phyloP scores from a whole-genome alignment of 495 filamentous ascomycete species.

The Penicillium fimorum region DNA sequence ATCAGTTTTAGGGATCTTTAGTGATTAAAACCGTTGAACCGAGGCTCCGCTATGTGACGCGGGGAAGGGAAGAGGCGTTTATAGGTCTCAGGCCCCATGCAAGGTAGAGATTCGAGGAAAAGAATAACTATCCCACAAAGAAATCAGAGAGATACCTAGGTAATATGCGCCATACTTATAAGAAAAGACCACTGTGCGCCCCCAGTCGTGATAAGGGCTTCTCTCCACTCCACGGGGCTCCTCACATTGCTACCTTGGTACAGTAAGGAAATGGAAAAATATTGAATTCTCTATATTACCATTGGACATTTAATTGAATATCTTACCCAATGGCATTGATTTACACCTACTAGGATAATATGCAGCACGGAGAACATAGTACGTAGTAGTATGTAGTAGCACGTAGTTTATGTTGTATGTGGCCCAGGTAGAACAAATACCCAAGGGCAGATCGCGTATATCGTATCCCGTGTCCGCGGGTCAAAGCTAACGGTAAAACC shows the following conservation, averaged over 20 bases:
- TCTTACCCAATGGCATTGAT: background rate
- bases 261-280: background rate
- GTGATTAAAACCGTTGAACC: constrained; percentile 12
- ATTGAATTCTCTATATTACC: background rate
- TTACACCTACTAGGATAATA: background rate
- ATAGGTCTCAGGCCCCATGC: constrained; percentile 9
- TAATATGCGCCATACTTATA: background rate
- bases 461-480: background rate
- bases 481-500: background rate
- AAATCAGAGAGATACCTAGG: background rate
- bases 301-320: background rate
- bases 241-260: constrained; percentile 1
- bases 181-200: background rate
- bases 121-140: background rate
- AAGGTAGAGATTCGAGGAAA: background rate
- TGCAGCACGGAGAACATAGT: background rate
- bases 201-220: constrained; percentile 4
- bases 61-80: constrained; percentile 10
- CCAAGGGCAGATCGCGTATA: background rate
- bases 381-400: no score
- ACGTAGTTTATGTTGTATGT: no score
- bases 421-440: background rate
- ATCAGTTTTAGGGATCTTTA: background rate
- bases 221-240: constrained; percentile 3
- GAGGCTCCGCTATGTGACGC: constrained; percentile 11